Conservation (phyloP, 2,329 filamentous ascomycete genomes). For the Bipolaris sorokiniana region DNA sequence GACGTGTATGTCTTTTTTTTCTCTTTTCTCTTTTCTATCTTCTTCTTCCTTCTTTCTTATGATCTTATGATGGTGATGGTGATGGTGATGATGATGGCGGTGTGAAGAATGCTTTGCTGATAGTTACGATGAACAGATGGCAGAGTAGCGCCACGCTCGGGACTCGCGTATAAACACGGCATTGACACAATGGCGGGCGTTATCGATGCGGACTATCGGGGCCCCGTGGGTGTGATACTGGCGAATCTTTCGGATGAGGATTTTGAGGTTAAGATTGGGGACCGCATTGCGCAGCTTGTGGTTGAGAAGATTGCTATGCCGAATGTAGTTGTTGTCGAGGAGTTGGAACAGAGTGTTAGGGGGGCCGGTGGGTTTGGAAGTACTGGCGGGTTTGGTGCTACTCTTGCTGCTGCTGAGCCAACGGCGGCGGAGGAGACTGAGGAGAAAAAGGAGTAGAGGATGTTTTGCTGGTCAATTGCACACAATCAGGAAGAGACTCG, state of each 20-base stretch:
- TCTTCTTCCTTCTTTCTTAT: not conserved
- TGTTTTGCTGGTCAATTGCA: not conserved
- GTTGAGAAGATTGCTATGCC: slow-evolving; percentile 95
- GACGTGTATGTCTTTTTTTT: slow-evolving; percentile 70
- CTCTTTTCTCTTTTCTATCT: not conserved
- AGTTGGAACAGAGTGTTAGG: slow-evolving; percentile 87
- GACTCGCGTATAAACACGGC: slow-evolving; percentile 89
- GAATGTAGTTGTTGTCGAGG: slow-evolving; percentile 84
- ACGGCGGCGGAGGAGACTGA: not conserved
- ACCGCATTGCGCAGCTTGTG: slow-evolving; percentile 91
- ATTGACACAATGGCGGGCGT: slow-evolving; percentile 96
- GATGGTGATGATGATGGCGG: too few species aligned
- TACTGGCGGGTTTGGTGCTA: slow-evolving; percentile 45
- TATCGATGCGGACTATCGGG: slow-evolving; percentile 96
- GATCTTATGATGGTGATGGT: too few species aligned
- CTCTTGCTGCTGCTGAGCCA: not conserved
- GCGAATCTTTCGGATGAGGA: slow-evolving; percentile 89
- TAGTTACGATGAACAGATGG: slow-evolving; percentile 66
- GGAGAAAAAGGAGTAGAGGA: not conserved
- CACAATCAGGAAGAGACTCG: not conserved
- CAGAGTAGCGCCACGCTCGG: slow-evolving; percentile 87
- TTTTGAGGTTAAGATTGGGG: slow-evolving; percentile 81
- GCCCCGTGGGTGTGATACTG: slow-evolving; percentile 89
- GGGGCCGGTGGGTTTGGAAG: slow-evolving; percentile 72
- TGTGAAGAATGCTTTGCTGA: not conserved